Evolutionary conservation across 2,329 filamentous ascomycete genomes (phyloP).

Genomic region (Colletotrichum theobromicola): DNA sequence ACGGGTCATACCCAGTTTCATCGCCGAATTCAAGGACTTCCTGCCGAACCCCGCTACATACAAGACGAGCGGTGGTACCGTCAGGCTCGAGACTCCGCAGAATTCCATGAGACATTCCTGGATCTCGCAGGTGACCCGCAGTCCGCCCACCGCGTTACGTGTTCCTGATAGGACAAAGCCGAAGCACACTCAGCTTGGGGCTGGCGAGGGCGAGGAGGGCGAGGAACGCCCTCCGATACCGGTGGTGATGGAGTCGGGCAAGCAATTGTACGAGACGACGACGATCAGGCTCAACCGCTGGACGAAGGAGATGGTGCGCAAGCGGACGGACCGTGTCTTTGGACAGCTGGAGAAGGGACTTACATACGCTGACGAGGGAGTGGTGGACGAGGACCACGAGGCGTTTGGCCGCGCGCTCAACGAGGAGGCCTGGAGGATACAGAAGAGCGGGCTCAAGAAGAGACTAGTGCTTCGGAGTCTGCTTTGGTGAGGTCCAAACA

Average conservation of each 20-base stretch:
- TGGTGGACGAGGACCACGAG: background rate
- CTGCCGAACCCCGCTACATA: constrained; percentile 14
- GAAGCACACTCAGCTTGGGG: background rate
- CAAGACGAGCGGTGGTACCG: constrained; percentile 7
- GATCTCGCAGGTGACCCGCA: background rate
- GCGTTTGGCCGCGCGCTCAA: background rate
- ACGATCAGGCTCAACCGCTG: background rate
- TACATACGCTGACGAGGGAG: background rate
- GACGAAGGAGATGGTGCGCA: background rate
- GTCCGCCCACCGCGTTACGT: background rate
- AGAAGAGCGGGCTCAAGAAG: background rate
- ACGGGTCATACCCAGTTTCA: constrained; percentile 5
- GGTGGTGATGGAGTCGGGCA: background rate
- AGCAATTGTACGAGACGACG: background rate
- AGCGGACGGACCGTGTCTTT: background rate
- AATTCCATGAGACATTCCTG: background rate
- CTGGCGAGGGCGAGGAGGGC: background rate
- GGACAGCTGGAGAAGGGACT: background rate
- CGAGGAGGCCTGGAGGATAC: background rate
- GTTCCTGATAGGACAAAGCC: background rate
- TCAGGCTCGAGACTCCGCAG: background rate
- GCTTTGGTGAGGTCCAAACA: background rate
- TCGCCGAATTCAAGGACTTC: constrained; percentile 19
- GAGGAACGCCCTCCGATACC: background rate
- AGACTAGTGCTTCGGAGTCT: background rate